A percentile compares a stretch with the other conserved stretches of the same genome.
Evolutionary conservation across 371 early-diverging fungal genomes (phyloP).

Genomic region (Batkoa obscura): DNA sequence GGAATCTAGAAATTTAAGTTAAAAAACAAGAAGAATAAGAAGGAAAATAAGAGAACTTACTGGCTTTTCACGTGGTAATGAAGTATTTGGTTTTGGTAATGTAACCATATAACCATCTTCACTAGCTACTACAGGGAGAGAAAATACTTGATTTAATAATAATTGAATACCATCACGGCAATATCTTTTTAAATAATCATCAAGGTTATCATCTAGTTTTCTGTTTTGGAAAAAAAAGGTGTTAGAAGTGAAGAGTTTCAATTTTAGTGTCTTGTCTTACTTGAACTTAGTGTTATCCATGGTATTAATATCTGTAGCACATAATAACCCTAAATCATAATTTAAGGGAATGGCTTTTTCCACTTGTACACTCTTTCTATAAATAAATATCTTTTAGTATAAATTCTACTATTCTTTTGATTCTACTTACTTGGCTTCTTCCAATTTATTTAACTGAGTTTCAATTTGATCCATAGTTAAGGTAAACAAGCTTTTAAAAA

Average conservation of each 20-base stretch:
- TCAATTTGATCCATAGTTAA: too few species aligned
- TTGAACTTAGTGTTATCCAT: slow-evolving; percentile 38
- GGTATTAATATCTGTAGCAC: slow-evolving; percentile 62
- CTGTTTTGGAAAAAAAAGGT: not conserved
- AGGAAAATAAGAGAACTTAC: slow-evolving; percentile 10
- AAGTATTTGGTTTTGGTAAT: slow-evolving; percentile 45
- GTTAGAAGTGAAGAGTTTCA: not conserved
- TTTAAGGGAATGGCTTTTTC: slow-evolving; percentile 59
- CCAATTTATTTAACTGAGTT: not conserved
- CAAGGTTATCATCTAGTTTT: slow-evolving; percentile 18
- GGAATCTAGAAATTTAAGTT: slow-evolving; percentile 27
- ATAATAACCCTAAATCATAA: slow-evolving; percentile 62
- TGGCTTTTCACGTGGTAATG: slow-evolving; percentile 80
- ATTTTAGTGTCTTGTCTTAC: slow-evolving; percentile 12
- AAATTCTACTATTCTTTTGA: not conserved
- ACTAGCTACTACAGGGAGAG: slow-evolving; percentile 44
- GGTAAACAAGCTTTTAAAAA: too few species aligned
- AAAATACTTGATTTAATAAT: slow-evolving; percentile 73
- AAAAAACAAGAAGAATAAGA: not conserved
- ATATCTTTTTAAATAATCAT: slow-evolving; percentile 41
- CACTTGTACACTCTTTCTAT: slow-evolving; percentile 36
- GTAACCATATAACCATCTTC: slow-evolving; percentile 61
- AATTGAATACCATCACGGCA: slow-evolving; percentile 74
- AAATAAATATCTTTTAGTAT: not conserved
- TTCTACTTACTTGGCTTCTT: not conserved